Base-by-base conservation (phyloP, 2,329 filamentous ascomycete species). In the Penicillium sp. region DNA sequence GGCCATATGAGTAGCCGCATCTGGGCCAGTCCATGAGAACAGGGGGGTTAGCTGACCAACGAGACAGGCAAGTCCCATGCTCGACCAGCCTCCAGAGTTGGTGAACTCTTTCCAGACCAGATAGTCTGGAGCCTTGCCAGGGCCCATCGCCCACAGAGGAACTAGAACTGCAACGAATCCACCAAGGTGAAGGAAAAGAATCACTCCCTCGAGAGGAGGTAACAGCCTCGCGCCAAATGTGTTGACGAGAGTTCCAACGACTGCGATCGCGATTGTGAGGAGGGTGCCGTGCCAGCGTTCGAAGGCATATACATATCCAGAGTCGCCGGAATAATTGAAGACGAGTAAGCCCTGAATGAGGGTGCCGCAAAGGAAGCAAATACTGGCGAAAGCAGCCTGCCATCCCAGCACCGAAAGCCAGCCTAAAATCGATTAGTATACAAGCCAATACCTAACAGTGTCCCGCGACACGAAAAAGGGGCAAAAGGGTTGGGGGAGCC, bases 241-340 rank as follows among this genome's bases (percentile, higher is more conserved):
- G 64, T 84, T 83, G 71, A 84, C 73, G 26, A 81, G 64, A 11
- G 82, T 74, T 9, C 75, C 77, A 18, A 81, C 71, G 3, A 74
- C 54, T 2, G 79, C 72, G 31, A 81, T 74, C 9, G 74, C 78
- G 65, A 80, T 82, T 21, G 79, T 74, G 0, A 83, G 60, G 3
- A 84, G 66, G 0, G 79, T 81, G 5, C 75, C 79, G 37, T 71
- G 68, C 67, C 68, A 71, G 31, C 63, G 63, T 19, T 64, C 58
- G 29, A 34, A 59, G 18, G 34, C 56, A 45, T 65, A 65, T 21
- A 64, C 39, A 34, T 62, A 65, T 31, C 58, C 63, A 6, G 49
- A 37, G 14, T 59, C 40, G 14, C 58, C 57, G 1, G 68, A 66
- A 37, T 68, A 67, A 47, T 68, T 72, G 55, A 74, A 66, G 2